These are phyloP conservation scores for Aspergillus wentii DNA, from an alignment of 495 filamentous ascomycete genomes.

Conservation along the genomic window DNA sequence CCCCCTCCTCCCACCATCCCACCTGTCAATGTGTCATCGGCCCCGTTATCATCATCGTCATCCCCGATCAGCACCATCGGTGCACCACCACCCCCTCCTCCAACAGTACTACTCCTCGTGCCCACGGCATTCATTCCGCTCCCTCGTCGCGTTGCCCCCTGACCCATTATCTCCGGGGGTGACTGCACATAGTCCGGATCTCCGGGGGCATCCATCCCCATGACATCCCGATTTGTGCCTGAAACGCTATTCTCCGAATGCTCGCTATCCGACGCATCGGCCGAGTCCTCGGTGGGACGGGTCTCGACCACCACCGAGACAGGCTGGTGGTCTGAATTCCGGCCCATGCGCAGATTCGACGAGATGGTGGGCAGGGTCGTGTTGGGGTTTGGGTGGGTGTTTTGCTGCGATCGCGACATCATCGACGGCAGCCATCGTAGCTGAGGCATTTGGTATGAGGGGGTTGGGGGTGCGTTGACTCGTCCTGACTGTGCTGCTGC, in stretches of 20 bases:
- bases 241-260: slow-evolving; percentile 13
- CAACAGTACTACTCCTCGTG: background rate
- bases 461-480: background rate
- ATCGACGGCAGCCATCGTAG: slow-evolving; percentile 22
- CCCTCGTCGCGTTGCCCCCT: too few relatives aligned
- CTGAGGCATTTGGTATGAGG: slow-evolving; percentile 18
- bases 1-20: slow-evolving; percentile 3
- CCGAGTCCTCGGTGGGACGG: background rate
- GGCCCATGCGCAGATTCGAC: slow-evolving; percentile 12
- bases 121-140: background rate
- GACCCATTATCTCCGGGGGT: slow-evolving; percentile 1
- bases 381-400: slow-evolving; percentile 5
- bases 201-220: slow-evolving; percentile 10
- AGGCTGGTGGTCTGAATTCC: slow-evolving; percentile 1
- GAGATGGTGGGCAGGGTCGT: slow-evolving; percentile 16
- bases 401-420: slow-evolving; percentile 12
- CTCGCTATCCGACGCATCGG: slow-evolving; percentile 14
- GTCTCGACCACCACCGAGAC: slow-evolving; percentile 9
- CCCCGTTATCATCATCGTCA: background rate
- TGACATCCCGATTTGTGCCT: slow-evolving; percentile 9
- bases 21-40: slow-evolving; percentile 5
- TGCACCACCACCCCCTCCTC: background rate
- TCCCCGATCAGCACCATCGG: background rate
- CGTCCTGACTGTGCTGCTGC: slow-evolving; percentile 2
- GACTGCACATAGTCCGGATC: slow-evolving; percentile 13